Percentiles rank a stretch among this genome's conserved stretches.
These are phyloP conservation scores for Ailanthus altissimus DNA, from an alignment of 345 rosid genomes.

Conservation along the genomic window DNA sequence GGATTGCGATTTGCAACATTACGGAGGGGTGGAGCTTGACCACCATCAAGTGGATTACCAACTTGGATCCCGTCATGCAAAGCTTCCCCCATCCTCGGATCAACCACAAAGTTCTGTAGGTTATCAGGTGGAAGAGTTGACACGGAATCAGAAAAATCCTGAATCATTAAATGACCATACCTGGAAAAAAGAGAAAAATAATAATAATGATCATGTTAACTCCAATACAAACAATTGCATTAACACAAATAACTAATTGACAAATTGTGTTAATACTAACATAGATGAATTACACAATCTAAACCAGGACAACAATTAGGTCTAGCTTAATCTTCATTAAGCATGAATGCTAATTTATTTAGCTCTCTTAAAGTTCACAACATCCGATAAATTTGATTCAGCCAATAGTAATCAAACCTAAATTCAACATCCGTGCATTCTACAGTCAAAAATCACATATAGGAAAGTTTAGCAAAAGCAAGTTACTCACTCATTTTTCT, in stretches of 20 bases:
- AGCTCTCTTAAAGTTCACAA: not conserved
- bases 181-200: slow-evolving; percentile 29
- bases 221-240: not conserved
- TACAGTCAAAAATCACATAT: not conserved
- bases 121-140: slow-evolving; percentile 80
- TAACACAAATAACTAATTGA: not conserved
- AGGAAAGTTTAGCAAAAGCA: not conserved
- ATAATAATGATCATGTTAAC: not conserved
- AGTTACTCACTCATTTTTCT: slow-evolving; percentile 71
- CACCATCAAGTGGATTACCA: slow-evolving; percentile 40
- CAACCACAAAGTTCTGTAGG: slow-evolving; percentile 75
- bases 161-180: slow-evolving; percentile 64
- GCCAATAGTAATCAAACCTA: not conserved
- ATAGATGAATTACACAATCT: slow-evolving; percentile 1
- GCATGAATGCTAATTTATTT: slow-evolving; percentile 9
- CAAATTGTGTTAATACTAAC: not conserved
- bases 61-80: slow-evolving; percentile 36
- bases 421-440: not conserved
- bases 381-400: not conserved
- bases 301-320: not conserved
- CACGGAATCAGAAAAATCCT: slow-evolving; percentile 74
- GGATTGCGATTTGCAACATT: slow-evolving; percentile 60
- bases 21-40: slow-evolving; percentile 40
- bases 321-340: not conserved
- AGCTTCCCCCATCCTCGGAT: slow-evolving; percentile 50